Evolutionary conservation across 805 yeast species (phyloP).

Genomic region (Grigorovia transvaalensis): DNA sequence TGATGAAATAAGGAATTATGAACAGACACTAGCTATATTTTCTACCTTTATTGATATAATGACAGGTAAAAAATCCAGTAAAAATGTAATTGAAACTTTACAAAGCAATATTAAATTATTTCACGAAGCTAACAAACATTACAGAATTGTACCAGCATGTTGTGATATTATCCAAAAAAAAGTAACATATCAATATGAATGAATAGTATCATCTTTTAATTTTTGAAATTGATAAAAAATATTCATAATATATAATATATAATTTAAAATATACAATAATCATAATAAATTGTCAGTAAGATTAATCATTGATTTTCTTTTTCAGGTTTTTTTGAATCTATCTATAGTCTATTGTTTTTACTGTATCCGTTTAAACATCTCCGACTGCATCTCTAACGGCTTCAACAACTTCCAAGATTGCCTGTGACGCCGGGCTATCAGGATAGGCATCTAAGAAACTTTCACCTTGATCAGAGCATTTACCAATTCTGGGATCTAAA

Average conservation of each 20-base stretch:
- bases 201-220: not conserved
- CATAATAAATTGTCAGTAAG: not conserved
- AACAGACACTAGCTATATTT: constrained; percentile 49
- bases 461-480: constrained; percentile 77
- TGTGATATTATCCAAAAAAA: constrained; percentile 34
- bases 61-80: constrained; percentile 13
- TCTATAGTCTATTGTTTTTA: too few species aligned
- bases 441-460: constrained; percentile 75
- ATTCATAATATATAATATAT: not conserved
- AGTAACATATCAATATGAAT: not conserved
- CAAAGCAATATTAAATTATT: constrained; percentile 38
- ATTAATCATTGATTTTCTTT: not conserved
- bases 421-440: constrained; percentile 86
- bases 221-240: not conserved
- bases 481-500: constrained; percentile 88
- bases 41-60: constrained; percentile 36
- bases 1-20: constrained; percentile 38
- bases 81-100: constrained; percentile 31
- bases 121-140: constrained; percentile 24
- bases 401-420: constrained; percentile 78
- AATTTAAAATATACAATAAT: not conserved
- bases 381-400: constrained; percentile 48
- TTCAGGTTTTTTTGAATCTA: not conserved
- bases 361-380: constrained; percentile 11
- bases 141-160: constrained; percentile 36